These are phyloP conservation scores for Chrysochromulina parva DNA, from an alignment of 78 protist genomes.

Conservation along the genomic window DNA sequence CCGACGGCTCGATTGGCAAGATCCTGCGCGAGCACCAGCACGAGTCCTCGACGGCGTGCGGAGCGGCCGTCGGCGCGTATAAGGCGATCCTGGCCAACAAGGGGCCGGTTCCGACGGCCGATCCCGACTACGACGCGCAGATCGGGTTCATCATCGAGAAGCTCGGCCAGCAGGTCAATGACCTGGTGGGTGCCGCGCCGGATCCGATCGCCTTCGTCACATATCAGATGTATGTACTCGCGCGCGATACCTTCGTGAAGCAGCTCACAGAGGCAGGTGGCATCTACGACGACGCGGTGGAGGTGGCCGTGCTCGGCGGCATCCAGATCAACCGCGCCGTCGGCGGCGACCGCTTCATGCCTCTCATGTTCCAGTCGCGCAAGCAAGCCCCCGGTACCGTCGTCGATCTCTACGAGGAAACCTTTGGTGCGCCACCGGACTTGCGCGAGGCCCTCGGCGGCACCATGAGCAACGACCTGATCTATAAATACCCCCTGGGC, in stretches of 20 bases:
- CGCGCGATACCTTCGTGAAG: background rate
- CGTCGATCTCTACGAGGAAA: background rate
- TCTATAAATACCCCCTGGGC: too few relatives aligned
- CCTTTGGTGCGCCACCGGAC: background rate
- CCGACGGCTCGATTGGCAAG: background rate
- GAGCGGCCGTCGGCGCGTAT: background rate
- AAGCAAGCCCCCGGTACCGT: background rate
- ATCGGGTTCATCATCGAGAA: background rate
- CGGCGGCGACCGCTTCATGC: background rate
- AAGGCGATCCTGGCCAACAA: background rate
- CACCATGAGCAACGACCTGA: too few relatives aligned
- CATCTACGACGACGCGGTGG: background rate
- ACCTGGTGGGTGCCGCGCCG: too few relatives aligned
- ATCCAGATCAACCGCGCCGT: background rate
- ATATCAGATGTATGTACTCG: background rate
- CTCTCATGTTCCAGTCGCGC: background rate
- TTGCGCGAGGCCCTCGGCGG: background rate
- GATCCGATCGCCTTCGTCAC: too few relatives aligned
- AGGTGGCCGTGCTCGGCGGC: slow-evolving; percentile 10
- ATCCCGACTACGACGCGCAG: background rate
- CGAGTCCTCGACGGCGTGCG: background rate
- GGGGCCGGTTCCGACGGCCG: background rate
- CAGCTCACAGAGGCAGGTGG: background rate
- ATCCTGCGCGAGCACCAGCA: background rate
- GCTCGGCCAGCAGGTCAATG: too few relatives aligned